phyloP scores from a whole-genome alignment of 805 yeast species.

The Ogataea zsoltii region DNA sequence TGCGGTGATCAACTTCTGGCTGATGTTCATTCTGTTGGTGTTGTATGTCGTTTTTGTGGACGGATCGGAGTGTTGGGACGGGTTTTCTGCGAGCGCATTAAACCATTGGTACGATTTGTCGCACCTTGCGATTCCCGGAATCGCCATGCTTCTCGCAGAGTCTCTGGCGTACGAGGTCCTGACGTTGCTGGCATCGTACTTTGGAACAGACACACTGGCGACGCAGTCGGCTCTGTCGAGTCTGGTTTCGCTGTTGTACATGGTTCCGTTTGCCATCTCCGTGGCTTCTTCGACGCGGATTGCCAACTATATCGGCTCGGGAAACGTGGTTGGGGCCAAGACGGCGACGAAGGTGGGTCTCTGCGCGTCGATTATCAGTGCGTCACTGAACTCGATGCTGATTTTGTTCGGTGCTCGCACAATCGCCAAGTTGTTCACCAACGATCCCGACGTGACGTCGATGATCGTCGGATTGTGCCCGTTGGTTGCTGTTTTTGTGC shows the following conservation, averaged over 20 bases:
- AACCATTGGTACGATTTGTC: conserved; percentile 42
- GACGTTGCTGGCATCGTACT: conserved; percentile 51
- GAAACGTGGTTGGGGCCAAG: conserved; percentile 32
- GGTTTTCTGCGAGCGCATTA: conserved; percentile 41
- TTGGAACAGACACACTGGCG: conserved; percentile 55
- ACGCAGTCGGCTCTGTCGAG: conserved; percentile 58
- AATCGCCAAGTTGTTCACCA: conserved; percentile 61
- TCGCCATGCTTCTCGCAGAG: conserved; percentile 56
- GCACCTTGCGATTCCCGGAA: conserved; percentile 52
- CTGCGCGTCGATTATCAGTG: conserved; percentile 35
- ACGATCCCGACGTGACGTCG: conserved; percentile 56
- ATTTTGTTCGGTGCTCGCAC: conserved; percentile 47
- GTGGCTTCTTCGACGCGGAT: conserved; percentile 57
- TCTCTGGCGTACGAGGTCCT: conserved; percentile 59
- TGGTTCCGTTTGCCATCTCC: conserved; percentile 58
- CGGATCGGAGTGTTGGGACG: conserved; percentile 73
- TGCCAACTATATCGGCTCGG: conserved; percentile 53
- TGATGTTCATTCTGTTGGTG: conserved; percentile 59
- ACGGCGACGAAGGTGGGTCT: conserved; percentile 46
- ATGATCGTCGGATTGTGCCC: conserved; percentile 61
- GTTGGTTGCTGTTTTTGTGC: conserved; percentile 61
- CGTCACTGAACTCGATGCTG: conserved; percentile 42
- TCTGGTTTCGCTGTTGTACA: conserved; percentile 51
- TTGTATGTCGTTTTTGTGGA: conserved; percentile 58
- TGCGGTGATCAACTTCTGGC: conserved; percentile 68